A percentile compares a stretch with the other conserved stretches of the same genome.
Conservation (phyloP, 202 grass and related monocot species). For the Dendrocalamus latiflorus region DNA sequence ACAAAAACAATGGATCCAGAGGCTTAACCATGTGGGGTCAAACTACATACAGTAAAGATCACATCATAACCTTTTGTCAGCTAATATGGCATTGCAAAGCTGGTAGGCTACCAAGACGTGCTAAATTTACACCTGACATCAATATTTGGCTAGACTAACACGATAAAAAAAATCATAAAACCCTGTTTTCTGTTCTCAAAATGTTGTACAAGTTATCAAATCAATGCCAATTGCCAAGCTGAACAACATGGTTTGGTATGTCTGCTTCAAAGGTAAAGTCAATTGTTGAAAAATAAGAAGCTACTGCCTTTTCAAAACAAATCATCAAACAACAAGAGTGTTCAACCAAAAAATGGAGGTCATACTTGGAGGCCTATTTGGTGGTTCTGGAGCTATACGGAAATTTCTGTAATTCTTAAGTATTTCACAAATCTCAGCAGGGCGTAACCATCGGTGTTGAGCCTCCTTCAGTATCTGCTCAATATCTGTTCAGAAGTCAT, state of each 20-base stretch:
- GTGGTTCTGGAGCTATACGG: slow-evolving; percentile 77
- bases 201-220: not conserved
- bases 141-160: not conserved
- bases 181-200: not conserved
- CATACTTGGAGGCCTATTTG: slow-evolving; percentile 87
- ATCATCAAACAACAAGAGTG: not conserved
- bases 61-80: too few relatives aligned
- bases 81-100: not conserved
- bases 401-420: too few relatives aligned
- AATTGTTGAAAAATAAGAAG: not conserved
- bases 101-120: not conserved
- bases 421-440: too few relatives aligned
- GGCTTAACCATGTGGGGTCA: not conserved
- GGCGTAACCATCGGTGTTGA: too few relatives aligned
- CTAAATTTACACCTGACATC: not conserved
- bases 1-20: not conserved
- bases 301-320: too few relatives aligned
- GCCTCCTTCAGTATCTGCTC: too few relatives aligned
- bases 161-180: not conserved
- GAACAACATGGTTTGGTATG: not conserved
- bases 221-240: not conserved
- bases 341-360: slow-evolving; percentile 15
- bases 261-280: not conserved
- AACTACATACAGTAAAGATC: not conserved
- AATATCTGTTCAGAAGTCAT: slow-evolving; percentile 5